Evolutionary conservation across 192 early-diverging fungal species (phyloP).

Genomic region (Umbelopsis sp.): DNA sequence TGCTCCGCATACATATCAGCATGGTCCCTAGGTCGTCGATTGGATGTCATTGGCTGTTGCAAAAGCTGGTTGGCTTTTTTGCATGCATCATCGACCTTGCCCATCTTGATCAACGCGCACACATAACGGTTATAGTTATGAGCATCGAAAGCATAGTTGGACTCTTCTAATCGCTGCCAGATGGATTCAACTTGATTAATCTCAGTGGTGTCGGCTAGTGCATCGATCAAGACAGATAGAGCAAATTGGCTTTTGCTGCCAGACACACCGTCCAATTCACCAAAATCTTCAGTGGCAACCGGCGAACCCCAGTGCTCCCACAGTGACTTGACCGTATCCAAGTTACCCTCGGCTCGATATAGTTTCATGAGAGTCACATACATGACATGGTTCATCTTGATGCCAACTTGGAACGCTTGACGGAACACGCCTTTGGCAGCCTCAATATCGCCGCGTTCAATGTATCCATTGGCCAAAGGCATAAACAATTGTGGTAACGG

Average conservation of each 20-base stretch:
- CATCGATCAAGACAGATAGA: constrained; percentile 51
- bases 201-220: constrained; percentile 36
- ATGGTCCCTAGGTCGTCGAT: constrained; percentile 11
- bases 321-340: constrained; percentile 47
- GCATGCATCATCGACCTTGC: constrained; percentile 42
- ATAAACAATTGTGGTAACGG: constrained; percentile 45
- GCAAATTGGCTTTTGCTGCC: constrained; percentile 32
- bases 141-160: constrained; percentile 50
- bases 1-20: constrained; percentile 10
- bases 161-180: constrained; percentile 40
- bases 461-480: constrained; percentile 48
- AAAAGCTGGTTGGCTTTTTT: constrained; percentile 18
- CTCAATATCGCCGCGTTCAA: constrained; percentile 30
- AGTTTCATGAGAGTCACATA: constrained; percentile 54
- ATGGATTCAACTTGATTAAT: constrained; percentile 37
- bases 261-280: not conserved
- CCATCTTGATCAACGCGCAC: constrained; percentile 38
- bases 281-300: not conserved
- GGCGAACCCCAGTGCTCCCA: constrained; percentile 41
- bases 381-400: constrained; percentile 34
- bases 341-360: constrained; percentile 42
- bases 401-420: constrained; percentile 40
- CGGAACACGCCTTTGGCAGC: constrained; percentile 43
- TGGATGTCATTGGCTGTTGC: not conserved
- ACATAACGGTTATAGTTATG: constrained; percentile 57